Evolutionary conservation across 1,284 basidiomycete species (phyloP), one percentile per base, ranked within the genome.

Genomic region (Psilocybe mexicana): DNA sequence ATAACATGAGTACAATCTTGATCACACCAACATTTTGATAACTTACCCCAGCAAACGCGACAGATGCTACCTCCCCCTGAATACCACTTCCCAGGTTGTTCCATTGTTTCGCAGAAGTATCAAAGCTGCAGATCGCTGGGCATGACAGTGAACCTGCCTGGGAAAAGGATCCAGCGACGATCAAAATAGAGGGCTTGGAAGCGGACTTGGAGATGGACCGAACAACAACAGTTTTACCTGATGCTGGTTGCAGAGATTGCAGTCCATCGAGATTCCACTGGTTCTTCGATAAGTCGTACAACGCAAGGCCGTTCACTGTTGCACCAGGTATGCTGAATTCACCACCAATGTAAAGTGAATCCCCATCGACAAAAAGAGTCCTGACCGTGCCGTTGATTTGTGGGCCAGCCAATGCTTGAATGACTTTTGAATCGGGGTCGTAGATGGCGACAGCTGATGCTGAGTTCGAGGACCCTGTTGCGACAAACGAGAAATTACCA

Each of bases 141-240:
- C 96, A 98, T 0, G 77, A 72, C 18, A 92, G 74, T 0, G 86
- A 83, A 6, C 94, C 96, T 1, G 92, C 93, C 44, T 85, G 82
- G 0, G 84, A 77, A 66, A 99, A 98, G 14, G 88, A 86, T 26
- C 96, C 96, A 2, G 90, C 93, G 4, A 96, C 90, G 52, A 97
- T 78, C 54, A 98, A 71, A 2, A 79, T 81, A 52, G 87, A 82
- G 28, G 84, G 74, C 66, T 87, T 82, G 4, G 85, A 81, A 0
- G 81, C 66, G 0, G 92, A 84, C 55, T 81, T 79, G 4, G 84
- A 82, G 66, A 98, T 84, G 0, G 87, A 87, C 47, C 89, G 87
- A 58, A 98, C 90, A 28, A 86, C 77, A 12, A 92, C 87, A 18
- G 76, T 69, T 0, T 81, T 75, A 1, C 85, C 86, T 10, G 81